Evolutionary conservation across 192 early-diverging fungal genomes (phyloP).

Genomic region (Podila epigama): DNA sequence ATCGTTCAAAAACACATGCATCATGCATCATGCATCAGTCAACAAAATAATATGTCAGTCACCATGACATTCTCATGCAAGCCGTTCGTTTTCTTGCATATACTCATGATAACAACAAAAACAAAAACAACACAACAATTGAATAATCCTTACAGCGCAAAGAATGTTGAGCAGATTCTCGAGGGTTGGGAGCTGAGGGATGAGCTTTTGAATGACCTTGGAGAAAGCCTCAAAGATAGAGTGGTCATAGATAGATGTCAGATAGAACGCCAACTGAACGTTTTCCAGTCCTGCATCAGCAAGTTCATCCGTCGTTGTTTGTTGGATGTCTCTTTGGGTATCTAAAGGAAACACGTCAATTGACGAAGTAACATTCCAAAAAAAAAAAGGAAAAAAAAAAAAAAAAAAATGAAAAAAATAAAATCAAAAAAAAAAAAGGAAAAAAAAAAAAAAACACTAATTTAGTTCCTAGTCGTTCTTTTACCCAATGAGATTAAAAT

Average conservation of each 20-base stretch:
- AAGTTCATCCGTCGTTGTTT: conserved; percentile 88
- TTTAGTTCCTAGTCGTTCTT: too few species aligned
- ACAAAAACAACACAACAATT: neutral
- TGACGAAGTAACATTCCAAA: too few species aligned
- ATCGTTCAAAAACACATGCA: neutral
- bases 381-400: too few species aligned
- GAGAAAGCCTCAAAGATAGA: conserved; percentile 95
- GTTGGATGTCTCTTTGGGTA: conserved; percentile 94
- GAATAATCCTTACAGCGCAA: conserved; percentile 73
- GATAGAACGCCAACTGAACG: conserved; percentile 81
- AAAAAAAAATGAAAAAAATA: too few species aligned
- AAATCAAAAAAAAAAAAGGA: too few species aligned
- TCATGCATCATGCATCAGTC: neutral
- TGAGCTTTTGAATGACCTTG: conserved; percentile 92
- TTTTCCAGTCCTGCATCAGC: conserved; percentile 78
- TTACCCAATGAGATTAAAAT: too few species aligned
- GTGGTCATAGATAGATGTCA: conserved; percentile 95
- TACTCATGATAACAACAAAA: neutral
- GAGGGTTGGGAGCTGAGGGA: conserved; percentile 83
- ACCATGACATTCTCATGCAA: too few species aligned
- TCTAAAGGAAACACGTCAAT: too few species aligned
- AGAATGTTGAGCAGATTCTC: conserved; percentile 93
- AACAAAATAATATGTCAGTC: conserved; percentile 4
- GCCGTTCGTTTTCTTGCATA: too few species aligned
- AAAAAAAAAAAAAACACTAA: neutral